These are phyloP conservation scores for Cercophora newfieldiana DNA, from an alignment of 495 filamentous ascomycete genomes.

Conservation along the genomic window DNA sequence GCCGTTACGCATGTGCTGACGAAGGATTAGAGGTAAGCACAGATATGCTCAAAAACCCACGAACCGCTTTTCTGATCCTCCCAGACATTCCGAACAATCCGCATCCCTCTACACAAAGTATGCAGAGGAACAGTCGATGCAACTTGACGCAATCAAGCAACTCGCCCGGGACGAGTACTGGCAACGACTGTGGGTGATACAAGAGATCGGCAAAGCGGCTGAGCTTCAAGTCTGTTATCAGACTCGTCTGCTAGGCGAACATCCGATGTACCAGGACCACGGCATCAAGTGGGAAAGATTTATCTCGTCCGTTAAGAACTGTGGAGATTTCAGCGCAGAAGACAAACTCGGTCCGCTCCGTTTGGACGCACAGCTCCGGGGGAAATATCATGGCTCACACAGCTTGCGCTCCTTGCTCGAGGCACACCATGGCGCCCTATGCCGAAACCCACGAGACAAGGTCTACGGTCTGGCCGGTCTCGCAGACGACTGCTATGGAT, in stretches of 20 bases:
- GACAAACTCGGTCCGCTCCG: neutral
- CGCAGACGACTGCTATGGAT: slow-evolving; percentile 10
- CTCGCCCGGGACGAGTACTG: slow-evolving; percentile 9
- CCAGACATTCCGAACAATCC: no score
- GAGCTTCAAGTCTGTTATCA: slow-evolving; percentile 4
- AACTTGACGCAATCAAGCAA: neutral
- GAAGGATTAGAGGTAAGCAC: no score
- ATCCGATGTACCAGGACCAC: neutral
- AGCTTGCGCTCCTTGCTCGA: slow-evolving; percentile 14
- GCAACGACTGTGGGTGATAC: slow-evolving; percentile 15
- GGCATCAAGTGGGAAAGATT: neutral
- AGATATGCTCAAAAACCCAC: no score
- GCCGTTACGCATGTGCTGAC: no score
- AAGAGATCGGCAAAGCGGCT: slow-evolving; percentile 16
- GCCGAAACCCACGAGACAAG: slow-evolving; percentile 14
- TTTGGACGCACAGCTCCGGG: slow-evolving; percentile 6
- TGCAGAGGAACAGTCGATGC: neutral
- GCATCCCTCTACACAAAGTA: neutral
- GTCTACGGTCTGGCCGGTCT: slow-evolving; percentile 21
- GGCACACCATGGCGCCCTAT: neutral
- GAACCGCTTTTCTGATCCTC: no score
- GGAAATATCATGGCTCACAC: slow-evolving; percentile 7
- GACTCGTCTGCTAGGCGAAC: neutral
- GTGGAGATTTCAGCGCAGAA: neutral
- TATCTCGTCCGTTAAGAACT: neutral